Percentiles rank a stretch among this genome's conserved stretches.
Evolutionary conservation across 345 rosid genomes (phyloP).

Genomic region (Syzygium jambos): DNA sequence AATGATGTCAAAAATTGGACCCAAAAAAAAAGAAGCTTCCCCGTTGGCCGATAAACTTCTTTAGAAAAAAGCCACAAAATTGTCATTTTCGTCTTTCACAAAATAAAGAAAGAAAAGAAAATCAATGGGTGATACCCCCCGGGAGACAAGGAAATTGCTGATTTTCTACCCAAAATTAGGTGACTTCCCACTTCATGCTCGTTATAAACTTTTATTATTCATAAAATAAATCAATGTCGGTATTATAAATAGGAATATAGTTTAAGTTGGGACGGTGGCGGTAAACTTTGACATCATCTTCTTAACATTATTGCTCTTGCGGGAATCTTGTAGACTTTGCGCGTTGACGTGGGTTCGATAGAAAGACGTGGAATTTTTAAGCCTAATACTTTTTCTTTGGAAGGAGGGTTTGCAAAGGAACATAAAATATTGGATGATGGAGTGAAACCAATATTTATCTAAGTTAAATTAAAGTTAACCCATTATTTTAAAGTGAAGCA

Average conservation of each 20-base stretch:
- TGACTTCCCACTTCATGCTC: not conserved
- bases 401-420: not conserved
- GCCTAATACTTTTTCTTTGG: not conserved
- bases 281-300: not conserved
- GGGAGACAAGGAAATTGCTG: not conserved
- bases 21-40: not conserved
- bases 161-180: not conserved
- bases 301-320: not conserved
- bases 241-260: not conserved
- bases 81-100: not conserved
- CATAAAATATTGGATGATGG: not conserved
- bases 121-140: not conserved
- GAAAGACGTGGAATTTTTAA: not conserved
- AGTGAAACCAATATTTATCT: not conserved
- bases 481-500: not conserved
- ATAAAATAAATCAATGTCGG: not conserved
- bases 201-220: not conserved
- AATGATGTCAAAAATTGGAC: not conserved
- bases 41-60: not conserved
- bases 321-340: not conserved
- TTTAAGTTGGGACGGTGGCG: not conserved
- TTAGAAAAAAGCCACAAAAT: not conserved
- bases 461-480: not conserved
- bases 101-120: not conserved
- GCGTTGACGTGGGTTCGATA: not conserved